A percentile compares a stretch with the other conserved stretches of the same genome.
phyloP scores from a whole-genome alignment of 1,139 yeast species.

The Tardiomyces blankii region DNA sequence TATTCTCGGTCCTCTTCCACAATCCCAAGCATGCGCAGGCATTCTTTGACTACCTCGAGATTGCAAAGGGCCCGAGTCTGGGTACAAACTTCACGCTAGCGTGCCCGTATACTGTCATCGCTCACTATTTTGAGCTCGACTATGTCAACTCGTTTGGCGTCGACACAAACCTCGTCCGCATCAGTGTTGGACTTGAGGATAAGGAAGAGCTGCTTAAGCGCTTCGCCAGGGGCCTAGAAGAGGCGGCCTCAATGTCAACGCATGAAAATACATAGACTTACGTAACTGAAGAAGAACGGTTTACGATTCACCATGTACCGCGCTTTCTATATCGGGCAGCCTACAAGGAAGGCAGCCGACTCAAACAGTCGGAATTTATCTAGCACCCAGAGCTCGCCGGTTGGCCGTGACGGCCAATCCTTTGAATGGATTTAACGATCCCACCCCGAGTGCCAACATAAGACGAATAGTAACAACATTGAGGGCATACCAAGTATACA shows the following conservation, averaged over 20 bases:
- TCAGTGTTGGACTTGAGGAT: slow-evolving; percentile 65
- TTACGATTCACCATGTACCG: slow-evolving; percentile 14
- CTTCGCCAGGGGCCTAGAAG: slow-evolving; percentile 28
- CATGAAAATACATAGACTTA: slow-evolving; percentile 1
- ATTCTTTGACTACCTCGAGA: slow-evolving; percentile 62
- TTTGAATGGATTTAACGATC: neutral
- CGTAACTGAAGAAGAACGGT: slow-evolving; percentile 1
- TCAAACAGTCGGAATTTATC: slow-evolving; percentile 18
- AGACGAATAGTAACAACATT: no score
- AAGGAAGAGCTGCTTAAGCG: slow-evolving; percentile 31
- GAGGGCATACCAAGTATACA: no score
- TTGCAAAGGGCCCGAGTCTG: slow-evolving; percentile 89
- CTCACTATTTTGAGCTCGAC: slow-evolving; percentile 78
- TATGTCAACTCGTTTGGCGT: slow-evolving; percentile 81
- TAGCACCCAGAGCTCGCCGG: slow-evolving; percentile 2
- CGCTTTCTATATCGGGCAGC: slow-evolving; percentile 20
- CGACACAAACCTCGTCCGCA: slow-evolving; percentile 65
- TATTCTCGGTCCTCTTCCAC: slow-evolving; percentile 66
- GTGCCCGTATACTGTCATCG: slow-evolving; percentile 84
- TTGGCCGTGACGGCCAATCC: neutral
- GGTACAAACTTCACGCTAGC: slow-evolving; percentile 91
- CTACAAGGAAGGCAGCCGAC: slow-evolving; percentile 14
- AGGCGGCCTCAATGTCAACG: slow-evolving; percentile 1
- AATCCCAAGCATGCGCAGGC: slow-evolving; percentile 53
- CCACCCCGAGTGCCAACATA: neutral